A percentile compares a stretch with the other conserved stretches of the same genome.
Evolutionary conservation across 2,329 filamentous ascomycete species (phyloP).

Genomic region (Trichothecium sympodiale): DNA sequence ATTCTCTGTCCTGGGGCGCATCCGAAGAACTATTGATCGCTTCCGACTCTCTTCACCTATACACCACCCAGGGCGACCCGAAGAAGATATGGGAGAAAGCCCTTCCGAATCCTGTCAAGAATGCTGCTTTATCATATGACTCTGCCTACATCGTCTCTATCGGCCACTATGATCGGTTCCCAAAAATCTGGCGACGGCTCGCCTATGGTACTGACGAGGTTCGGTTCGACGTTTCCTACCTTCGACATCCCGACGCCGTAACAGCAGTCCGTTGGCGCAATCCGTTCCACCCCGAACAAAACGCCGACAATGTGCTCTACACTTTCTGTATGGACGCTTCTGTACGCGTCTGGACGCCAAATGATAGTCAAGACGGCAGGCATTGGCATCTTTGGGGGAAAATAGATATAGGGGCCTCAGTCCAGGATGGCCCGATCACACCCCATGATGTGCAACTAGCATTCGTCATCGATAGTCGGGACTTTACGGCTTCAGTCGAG

Average conservation of each 20-base stretch:
- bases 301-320: conserved; percentile 77
- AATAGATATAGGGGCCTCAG: conserved; percentile 64
- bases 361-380: conserved; percentile 59
- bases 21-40: conserved; percentile 77
- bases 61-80: conserved; percentile 36
- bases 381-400: conserved; percentile 70
- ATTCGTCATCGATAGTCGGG: conserved; percentile 72
- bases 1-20: conserved; percentile 71
- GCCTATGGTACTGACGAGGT: conserved; percentile 76
- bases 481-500: conserved; percentile 70
- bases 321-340: conserved; percentile 75
- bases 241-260: conserved; percentile 73
- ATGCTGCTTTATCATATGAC: conserved; percentile 74
- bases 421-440: conserved; percentile 32
- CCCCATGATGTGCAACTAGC: conserved; percentile 27
- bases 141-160: conserved; percentile 77
- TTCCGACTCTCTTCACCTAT: conserved; percentile 59
- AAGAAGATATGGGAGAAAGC: conserved; percentile 61
- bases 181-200: conserved; percentile 87
- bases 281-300: conserved; percentile 66
- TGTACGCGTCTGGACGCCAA: conserved; percentile 73
- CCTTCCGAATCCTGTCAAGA: conserved; percentile 62
- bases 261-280: conserved; percentile 78
- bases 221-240: conserved; percentile 81
- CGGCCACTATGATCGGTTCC: conserved; percentile 65